These are phyloP conservation scores for Calonectria crousiana DNA, from an alignment of 2,329 filamentous ascomycete genomes.

Conservation along the genomic window DNA sequence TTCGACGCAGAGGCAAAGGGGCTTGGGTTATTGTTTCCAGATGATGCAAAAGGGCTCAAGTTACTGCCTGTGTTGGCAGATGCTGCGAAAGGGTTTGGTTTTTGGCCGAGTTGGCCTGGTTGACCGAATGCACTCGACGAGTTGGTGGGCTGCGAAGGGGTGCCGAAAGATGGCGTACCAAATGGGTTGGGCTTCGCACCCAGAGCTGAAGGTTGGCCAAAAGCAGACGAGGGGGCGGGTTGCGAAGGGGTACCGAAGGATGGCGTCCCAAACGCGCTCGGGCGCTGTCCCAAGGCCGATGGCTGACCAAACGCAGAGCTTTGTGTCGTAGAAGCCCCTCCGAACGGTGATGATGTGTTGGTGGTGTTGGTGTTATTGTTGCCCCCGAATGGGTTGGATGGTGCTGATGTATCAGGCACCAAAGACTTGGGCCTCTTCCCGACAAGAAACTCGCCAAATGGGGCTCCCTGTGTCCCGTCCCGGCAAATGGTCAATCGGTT, in stretches of 20 bases:
- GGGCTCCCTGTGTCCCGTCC: constrained; percentile 57
- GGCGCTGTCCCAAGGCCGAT: constrained; percentile 59
- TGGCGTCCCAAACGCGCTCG: constrained; percentile 43
- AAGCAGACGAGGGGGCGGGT: constrained; percentile 43
- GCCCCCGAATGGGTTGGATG: constrained; percentile 58
- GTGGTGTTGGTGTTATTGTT: constrained; percentile 30
- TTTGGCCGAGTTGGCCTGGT: constrained; percentile 51
- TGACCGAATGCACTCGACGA: constrained; percentile 49
- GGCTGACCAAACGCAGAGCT: constrained; percentile 47
- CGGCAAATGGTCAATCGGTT: constrained; percentile 77
- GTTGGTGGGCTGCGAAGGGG: constrained; percentile 48
- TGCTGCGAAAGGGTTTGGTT: constrained; percentile 53
- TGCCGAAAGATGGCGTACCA: constrained; percentile 49
- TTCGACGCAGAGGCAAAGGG: constrained; percentile 42
- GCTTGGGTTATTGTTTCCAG: constrained; percentile 34
- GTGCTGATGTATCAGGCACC: constrained; percentile 44
- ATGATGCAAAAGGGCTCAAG: constrained; percentile 35
- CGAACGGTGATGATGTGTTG: constrained; percentile 46
- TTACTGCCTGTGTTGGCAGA: constrained; percentile 17
- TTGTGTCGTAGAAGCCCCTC: constrained; percentile 32
- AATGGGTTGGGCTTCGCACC: constrained; percentile 52
- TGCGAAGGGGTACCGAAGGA: constrained; percentile 59
- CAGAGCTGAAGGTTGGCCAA: constrained; percentile 56
- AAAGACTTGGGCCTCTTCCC: constrained; percentile 49
- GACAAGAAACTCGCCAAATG: constrained; percentile 59